Conservation (phyloP, 257 asterid species). For the Rhazya stricta region DNA sequence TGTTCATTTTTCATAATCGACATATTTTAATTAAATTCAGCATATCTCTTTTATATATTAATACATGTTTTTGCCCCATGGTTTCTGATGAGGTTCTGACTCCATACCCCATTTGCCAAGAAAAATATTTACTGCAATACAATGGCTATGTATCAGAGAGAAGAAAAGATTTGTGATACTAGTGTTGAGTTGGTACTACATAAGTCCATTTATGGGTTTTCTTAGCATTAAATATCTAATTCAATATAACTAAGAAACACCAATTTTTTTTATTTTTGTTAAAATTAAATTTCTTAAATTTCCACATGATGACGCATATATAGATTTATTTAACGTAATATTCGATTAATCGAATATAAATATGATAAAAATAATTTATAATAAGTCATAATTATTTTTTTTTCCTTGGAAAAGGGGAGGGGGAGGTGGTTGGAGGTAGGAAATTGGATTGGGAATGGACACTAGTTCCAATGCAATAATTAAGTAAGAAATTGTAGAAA, state of each 20-base stretch:
- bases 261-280: neutral
- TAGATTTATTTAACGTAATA: no score
- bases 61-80: no score
- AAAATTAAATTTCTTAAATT: neutral
- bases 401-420: no score
- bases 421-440: slow-evolving; percentile 1
- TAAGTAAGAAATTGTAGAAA: neutral
- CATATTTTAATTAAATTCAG: no score
- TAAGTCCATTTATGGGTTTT: neutral
- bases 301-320: no score
- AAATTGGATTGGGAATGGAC: neutral
- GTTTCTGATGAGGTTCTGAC: neutral
- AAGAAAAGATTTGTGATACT: neutral
- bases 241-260: neutral
- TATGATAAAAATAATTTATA: no score
- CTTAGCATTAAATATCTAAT: slow-evolving; percentile 1
- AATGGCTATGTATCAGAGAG: neutral
- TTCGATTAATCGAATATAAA: no score
- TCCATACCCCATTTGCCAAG: neutral
- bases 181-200: neutral
- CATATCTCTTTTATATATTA: no score
- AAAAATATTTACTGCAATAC: neutral
- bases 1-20: no score
- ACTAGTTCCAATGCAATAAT: slow-evolving; percentile 4
- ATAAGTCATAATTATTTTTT: no score